A percentile compares a stretch with the other conserved stretches of the same genome.
Conservation (phyloP, 2,329 filamentous ascomycete genomes). For the Colletotrichum cordylinicola region DNA sequence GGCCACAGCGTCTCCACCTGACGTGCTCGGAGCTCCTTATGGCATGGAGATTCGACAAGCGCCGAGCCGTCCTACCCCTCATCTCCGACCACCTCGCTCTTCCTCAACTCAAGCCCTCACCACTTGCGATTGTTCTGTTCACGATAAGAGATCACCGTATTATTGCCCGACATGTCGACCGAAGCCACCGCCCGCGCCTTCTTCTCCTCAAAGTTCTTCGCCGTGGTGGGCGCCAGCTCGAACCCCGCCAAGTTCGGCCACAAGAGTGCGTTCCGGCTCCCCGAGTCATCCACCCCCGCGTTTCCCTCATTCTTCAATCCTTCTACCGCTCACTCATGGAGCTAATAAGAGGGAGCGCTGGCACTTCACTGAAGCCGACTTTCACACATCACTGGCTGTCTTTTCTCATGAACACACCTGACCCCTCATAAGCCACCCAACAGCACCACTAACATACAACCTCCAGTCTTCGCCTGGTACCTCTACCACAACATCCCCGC, state of each 20-base stretch:
- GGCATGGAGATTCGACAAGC: conserved; percentile 2
- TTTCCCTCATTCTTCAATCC: background rate
- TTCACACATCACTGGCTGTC: background rate
- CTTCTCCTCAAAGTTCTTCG: conserved; percentile 81
- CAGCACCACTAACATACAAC: background rate
- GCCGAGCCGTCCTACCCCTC: conserved; percentile 9
- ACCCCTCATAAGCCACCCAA: background rate
- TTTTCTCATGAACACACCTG: background rate
- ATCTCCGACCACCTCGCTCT: conserved; percentile 15
- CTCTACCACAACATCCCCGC: conserved; percentile 75
- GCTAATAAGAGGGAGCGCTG: background rate
- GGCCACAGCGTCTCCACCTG: background rate
- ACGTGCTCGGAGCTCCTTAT: conserved; percentile 14
- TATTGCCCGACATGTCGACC: conserved; percentile 58
- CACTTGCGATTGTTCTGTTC: background rate
- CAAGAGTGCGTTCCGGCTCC: conserved; percentile 65
- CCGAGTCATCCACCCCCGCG: background rate
- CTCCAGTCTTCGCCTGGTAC: conserved; percentile 88
- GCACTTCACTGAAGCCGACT: background rate
- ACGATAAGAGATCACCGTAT: background rate
- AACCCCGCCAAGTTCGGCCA: conserved; percentile 88
- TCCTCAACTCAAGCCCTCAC: background rate
- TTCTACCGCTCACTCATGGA: background rate
- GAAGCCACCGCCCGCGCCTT: conserved; percentile 77
- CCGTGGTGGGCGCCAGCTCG: conserved; percentile 88